Percentiles rank a stretch among this genome's conserved stretches.
Evolutionary conservation across 1,284 basidiomycete genomes (phyloP).

Genomic region (Ustilago xerochloae): DNA sequence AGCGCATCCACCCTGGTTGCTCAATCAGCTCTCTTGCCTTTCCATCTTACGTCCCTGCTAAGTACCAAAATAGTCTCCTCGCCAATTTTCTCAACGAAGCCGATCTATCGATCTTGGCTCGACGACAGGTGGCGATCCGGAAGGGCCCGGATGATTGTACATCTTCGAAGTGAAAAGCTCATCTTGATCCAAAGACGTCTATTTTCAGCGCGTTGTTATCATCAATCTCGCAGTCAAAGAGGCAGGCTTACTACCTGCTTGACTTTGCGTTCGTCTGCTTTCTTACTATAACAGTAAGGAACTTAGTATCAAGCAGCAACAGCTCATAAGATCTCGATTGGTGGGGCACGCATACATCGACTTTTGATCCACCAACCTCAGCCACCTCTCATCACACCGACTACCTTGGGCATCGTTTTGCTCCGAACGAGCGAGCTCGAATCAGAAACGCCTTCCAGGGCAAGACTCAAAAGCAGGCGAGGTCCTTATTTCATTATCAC

Average conservation of each 20-base stretch:
- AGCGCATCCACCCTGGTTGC: neutral
- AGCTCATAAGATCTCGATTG: neutral
- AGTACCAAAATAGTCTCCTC: too few relatives aligned
- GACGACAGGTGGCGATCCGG: neutral
- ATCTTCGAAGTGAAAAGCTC: too few relatives aligned
- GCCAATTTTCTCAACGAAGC: too few relatives aligned
- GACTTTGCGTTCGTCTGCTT: too few relatives aligned
- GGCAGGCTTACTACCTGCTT: too few relatives aligned
- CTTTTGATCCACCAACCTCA: neutral
- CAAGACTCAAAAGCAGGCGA: too few relatives aligned
- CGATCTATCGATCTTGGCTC: too few relatives aligned
- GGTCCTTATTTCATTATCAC: neutral
- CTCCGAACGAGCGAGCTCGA: neutral
- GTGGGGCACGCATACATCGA: neutral
- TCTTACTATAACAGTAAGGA: neutral
- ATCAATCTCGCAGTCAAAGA: too few relatives aligned
- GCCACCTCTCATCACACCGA: constrained; percentile 1
- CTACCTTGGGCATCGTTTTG: neutral
- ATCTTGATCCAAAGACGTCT: too few relatives aligned
- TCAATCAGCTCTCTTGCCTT: neutral
- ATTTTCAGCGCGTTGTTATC: too few relatives aligned
- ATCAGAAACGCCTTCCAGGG: too few relatives aligned
- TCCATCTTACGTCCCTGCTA: neutral
- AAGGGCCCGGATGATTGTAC: neutral
- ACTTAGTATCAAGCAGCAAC: neutral